Conservation (phyloP, 208 protist species). For the Kentomonas sorsogonicus region DNA sequence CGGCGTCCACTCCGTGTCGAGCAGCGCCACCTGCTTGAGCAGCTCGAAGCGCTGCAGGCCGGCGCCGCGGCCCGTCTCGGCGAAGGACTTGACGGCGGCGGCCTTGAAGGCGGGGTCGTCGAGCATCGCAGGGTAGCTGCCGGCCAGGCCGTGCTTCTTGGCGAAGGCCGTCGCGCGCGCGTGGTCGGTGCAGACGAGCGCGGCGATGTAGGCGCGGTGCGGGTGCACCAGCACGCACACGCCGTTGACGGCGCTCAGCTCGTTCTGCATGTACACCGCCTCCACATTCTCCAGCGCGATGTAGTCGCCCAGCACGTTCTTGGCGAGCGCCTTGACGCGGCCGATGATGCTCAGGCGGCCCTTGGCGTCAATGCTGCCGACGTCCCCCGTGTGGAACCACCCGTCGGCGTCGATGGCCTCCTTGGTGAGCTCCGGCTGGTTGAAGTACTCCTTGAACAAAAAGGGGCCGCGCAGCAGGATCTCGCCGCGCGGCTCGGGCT, state of each 20-base stretch:
- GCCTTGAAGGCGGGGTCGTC: slow-evolving; percentile 32
- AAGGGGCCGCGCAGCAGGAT: slow-evolving; percentile 76
- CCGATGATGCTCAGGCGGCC: slow-evolving; percentile 73
- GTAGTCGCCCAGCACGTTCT: slow-evolving; percentile 91
- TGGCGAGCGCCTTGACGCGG: slow-evolving; percentile 90
- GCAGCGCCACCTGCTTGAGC: slow-evolving; percentile 48
- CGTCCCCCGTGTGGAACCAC: slow-evolving; percentile 88
- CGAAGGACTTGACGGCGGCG: slow-evolving; percentile 44
- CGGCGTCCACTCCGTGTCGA: slow-evolving; percentile 68
- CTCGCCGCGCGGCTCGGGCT: slow-evolving; percentile 69
- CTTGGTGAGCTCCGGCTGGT: slow-evolving; percentile 79
- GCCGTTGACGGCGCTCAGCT: slow-evolving; percentile 46
- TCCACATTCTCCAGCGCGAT: slow-evolving; percentile 84
- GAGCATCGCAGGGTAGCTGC: slow-evolving; percentile 32
- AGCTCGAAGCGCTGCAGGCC: slow-evolving; percentile 37
- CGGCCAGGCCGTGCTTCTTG: slow-evolving; percentile 32
- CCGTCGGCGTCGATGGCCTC: slow-evolving; percentile 75
- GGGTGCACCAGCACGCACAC: slow-evolving; percentile 47
- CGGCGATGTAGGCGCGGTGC: slow-evolving; percentile 50
- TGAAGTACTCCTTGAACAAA: slow-evolving; percentile 89
- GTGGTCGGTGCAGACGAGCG: slow-evolving; percentile 54
- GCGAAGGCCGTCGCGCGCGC: slow-evolving; percentile 41
- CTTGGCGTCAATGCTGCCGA: slow-evolving; percentile 55
- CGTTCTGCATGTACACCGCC: slow-evolving; percentile 56
- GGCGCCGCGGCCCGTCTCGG: slow-evolving; percentile 21